Base-by-base conservation (phyloP, 352 stramenopile genomes). In the Globisporangium nunn region DNA sequence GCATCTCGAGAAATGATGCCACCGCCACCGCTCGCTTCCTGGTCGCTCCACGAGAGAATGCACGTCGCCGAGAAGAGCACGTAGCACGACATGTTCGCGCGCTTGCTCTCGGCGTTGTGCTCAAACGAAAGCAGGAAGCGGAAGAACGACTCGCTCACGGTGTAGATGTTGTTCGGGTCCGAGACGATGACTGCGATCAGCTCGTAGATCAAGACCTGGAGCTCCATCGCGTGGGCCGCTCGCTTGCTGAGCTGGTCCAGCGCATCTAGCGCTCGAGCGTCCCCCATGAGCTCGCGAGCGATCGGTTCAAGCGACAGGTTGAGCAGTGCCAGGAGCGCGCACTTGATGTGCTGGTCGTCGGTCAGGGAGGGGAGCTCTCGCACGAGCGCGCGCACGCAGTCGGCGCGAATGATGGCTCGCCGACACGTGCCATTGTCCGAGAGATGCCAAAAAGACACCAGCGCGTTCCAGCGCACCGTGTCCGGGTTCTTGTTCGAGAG, bases 31-130 rank as follows among this genome's bases (percentile, higher is more conserved):
- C 23, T 23, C 23, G 23, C 82, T 67, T 52, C 47, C 14, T 62
- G 48, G 15, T 82, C 69, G 40, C 63, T 81, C 80, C 80, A 88
- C 10, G 74, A 79, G n/a, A 88, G 53, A 15, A 88, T 74, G 40
- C 72, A 83, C 5, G 73, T 70, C 17, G 88, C 55, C 1, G 72
- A 64, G 60, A 87, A 87, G 8, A 88, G 68, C 18, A 87, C 75
- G 46, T 85, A 89, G 18, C 75, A 69, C 4, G 78, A 85, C 49
- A 76, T 79, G 29, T 55, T 51, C 0, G 46, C 31, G 3, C 14
- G 18, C 11, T 30, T 46, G 33, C 14, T 64, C 54, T 56, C 48
- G n/a, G 28, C 10, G 8, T 62, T 52, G 59, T 85, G 71, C 4
- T 55, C 54, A 51, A 82, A 91, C 0, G 61, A 54, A 0, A 88